Percentiles rank a stretch among this genome's conserved stretches.
phyloP scores from a whole-genome alignment of 2,329 filamentous ascomycete genomes.

The Ciborinia camelliae region DNA sequence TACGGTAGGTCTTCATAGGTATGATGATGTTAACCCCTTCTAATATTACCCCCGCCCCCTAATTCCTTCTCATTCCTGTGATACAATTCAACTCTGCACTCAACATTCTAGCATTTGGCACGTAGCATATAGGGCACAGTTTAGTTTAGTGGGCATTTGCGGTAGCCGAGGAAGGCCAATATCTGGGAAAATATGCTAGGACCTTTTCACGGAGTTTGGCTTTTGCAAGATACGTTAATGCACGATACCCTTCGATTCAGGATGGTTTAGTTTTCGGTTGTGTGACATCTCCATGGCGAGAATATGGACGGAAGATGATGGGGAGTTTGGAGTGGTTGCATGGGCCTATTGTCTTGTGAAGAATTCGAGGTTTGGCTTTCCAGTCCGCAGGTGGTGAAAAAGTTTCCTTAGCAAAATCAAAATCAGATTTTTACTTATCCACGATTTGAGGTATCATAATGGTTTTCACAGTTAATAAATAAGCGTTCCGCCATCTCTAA shows the following conservation, averaged over 20 bases:
- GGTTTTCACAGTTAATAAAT: neutral
- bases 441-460: neutral
- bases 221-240: slow-evolving; percentile 9
- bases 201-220: slow-evolving; percentile 6
- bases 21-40: slow-evolving; percentile 25
- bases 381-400: neutral
- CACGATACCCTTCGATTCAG: slow-evolving; percentile 14
- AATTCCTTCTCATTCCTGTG: slow-evolving; percentile 22
- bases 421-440: neutral
- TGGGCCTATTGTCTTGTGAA: neutral
- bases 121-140: slow-evolving; percentile 26
- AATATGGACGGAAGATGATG: slow-evolving; percentile 3
- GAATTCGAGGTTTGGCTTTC: slow-evolving; percentile 1
- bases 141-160: slow-evolving; percentile 22
- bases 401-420: neutral
- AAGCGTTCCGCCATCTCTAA: no score
- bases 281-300: slow-evolving; percentile 3
- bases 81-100: slow-evolving; percentile 24
- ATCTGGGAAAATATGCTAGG: slow-evolving; percentile 6
- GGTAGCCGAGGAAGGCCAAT: neutral
- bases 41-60: slow-evolving; percentile 14
- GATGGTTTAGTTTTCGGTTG: slow-evolving; percentile 1
- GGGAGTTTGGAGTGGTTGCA: neutral
- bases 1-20: slow-evolving; percentile 33
- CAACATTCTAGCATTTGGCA: slow-evolving; percentile 24